Evolutionary conservation across 306 rosid genomes (phyloP).

Genomic region (Cotoneaster glaucophyllus): DNA sequence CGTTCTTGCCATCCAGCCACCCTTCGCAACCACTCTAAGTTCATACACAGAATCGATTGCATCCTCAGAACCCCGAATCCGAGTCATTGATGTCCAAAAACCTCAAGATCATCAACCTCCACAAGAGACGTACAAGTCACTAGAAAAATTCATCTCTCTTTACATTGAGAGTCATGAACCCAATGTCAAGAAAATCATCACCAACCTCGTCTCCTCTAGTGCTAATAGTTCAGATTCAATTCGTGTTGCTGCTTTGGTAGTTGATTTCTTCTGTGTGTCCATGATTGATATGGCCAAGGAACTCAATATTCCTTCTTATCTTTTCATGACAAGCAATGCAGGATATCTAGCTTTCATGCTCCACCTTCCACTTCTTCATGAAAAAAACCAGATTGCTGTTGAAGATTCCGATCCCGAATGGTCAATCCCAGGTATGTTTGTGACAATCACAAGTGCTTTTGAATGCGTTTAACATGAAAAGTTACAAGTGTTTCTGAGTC

Average conservation of each 20-base stretch:
- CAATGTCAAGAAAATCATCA: slow-evolving; percentile 15
- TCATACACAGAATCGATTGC: slow-evolving; percentile 32
- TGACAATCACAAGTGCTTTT: not conserved
- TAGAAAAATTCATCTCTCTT: slow-evolving; percentile 6
- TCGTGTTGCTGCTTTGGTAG: slow-evolving; percentile 29
- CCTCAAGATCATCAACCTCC: slow-evolving; percentile 32
- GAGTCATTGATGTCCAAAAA: slow-evolving; percentile 40
- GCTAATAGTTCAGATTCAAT: slow-evolving; percentile 8
- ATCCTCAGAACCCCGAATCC: slow-evolving; percentile 31
- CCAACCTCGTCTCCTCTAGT: slow-evolving; percentile 8
- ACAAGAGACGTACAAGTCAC: slow-evolving; percentile 16
- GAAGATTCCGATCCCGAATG: slow-evolving; percentile 24
- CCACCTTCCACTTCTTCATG: slow-evolving; percentile 24
- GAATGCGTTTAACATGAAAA: too few species aligned
- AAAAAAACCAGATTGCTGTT: slow-evolving; percentile 17
- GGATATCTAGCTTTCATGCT: slow-evolving; percentile 32
- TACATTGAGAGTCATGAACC: slow-evolving; percentile 24
- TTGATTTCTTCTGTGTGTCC: slow-evolving; percentile 43
- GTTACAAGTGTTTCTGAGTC: too few species aligned
- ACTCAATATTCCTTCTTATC: slow-evolving; percentile 39
- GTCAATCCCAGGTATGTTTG: slow-evolving; percentile 30
- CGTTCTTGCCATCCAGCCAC: slow-evolving; percentile 30
- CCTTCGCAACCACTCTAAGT: slow-evolving; percentile 15
- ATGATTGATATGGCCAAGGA: slow-evolving; percentile 46
- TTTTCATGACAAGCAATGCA: slow-evolving; percentile 35